Evolutionary conservation across 768 basidiomycete species (phyloP).

Genomic region (Chiua virens): DNA sequence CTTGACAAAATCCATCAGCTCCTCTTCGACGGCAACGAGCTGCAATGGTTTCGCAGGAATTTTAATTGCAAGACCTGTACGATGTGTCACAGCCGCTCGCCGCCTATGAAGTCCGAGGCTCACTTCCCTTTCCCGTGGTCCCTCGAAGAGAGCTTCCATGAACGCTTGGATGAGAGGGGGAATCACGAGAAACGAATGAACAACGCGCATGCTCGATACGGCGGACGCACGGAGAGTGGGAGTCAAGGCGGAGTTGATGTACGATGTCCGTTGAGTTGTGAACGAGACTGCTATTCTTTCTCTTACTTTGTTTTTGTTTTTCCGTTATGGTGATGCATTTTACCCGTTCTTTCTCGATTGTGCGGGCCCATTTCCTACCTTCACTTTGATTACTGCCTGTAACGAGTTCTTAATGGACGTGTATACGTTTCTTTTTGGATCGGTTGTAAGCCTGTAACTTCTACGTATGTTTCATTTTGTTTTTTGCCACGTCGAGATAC

Average conservation of each 20-base stretch:
- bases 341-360: conserved; percentile 4
- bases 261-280: conserved; percentile 28
- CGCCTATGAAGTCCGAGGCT: conserved; percentile 29
- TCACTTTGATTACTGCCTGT: conserved; percentile 11
- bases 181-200: too few relatives aligned
- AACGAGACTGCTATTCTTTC: conserved; percentile 11
- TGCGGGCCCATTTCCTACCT: conserved; percentile 10
- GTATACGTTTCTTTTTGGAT: too few relatives aligned
- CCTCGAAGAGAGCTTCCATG: conserved; percentile 37
- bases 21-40: too few relatives aligned
- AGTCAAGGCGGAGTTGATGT: conserved; percentile 69
- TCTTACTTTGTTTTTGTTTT: conserved; percentile 3
- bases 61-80: too few relatives aligned
- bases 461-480: conserved; percentile 13
- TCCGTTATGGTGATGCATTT: conserved; percentile 7
- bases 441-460: too few relatives aligned
- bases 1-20: too few relatives aligned
- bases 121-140: conserved; percentile 70
- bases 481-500: conserved; percentile 25
- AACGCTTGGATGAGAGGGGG: too few relatives aligned
- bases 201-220: conserved; percentile 70
- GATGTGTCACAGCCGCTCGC: too few relatives aligned
- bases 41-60: too few relatives aligned
- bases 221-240: conserved; percentile 85
- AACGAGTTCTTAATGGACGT: too few relatives aligned